These are phyloP conservation scores for Pleurotus citrinopileatus DNA, from an alignment of 768 basidiomycete genomes.

Conservation along the genomic window DNA sequence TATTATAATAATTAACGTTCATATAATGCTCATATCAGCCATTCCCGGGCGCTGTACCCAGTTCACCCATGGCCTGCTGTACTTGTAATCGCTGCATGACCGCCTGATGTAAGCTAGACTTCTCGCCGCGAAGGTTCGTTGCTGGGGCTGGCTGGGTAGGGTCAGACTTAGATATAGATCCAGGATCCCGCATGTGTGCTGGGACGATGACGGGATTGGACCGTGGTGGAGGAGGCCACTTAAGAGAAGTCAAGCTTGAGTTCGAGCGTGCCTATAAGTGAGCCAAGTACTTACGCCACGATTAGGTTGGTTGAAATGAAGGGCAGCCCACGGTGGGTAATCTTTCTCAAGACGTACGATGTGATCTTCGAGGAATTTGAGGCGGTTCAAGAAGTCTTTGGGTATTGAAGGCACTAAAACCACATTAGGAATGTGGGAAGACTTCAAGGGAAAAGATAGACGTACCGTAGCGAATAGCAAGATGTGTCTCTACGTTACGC, in stretches of 20 bases:
- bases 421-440: neutral
- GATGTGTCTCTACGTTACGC: constrained; percentile 64
- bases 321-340: constrained; percentile 83
- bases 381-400: constrained; percentile 55
- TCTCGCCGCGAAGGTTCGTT: constrained; percentile 19
- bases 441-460: neutral
- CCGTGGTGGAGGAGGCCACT: constrained; percentile 87
- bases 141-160: neutral
- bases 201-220: constrained; percentile 78
- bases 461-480: constrained; percentile 73
- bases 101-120: constrained; percentile 51
- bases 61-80: constrained; percentile 46
- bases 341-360: constrained; percentile 75
- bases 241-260: too few relatives aligned
- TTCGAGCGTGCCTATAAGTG: too few relatives aligned
- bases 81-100: constrained; percentile 57
- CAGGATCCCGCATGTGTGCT: constrained; percentile 44
- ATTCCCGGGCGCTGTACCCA: neutral
- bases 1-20: too few relatives aligned
- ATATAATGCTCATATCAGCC: too few relatives aligned
- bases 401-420: constrained; percentile 68
- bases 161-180: neutral
- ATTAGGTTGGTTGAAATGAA: constrained; percentile 86
- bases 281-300: constrained; percentile 56
- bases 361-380: constrained; percentile 76